Evolutionary conservation across 305 asterid genomes (phyloP).

Genomic region (Coffea humblotiana): DNA sequence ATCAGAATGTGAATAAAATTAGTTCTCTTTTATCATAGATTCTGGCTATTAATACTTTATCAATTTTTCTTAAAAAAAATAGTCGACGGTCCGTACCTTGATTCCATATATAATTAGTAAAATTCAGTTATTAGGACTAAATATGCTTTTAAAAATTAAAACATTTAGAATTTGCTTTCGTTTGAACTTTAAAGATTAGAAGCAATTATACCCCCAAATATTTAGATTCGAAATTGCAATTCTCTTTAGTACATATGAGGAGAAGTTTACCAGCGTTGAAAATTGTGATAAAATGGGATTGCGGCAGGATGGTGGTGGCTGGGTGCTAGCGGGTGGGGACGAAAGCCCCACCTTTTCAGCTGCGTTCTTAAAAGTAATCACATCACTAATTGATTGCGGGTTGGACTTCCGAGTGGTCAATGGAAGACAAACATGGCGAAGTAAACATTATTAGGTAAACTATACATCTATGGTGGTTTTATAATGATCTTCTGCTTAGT

Average conservation of each 20-base stretch:
- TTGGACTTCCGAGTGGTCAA: background rate
- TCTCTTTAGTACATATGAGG: background rate
- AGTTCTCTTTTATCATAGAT: too few species aligned
- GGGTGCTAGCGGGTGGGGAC: too few species aligned
- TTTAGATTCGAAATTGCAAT: background rate
- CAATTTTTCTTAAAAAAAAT: too few species aligned
- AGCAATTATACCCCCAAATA: too few species aligned
- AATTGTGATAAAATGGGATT: background rate
- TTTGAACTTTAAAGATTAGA: too few species aligned
- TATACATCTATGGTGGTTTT: background rate
- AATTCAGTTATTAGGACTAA: too few species aligned
- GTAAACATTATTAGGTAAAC: constrained; percentile 15
- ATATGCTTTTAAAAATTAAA: too few species aligned
- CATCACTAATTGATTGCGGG: background rate
- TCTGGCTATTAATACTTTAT: too few species aligned
- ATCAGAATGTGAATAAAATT: too few species aligned
- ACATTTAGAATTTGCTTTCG: too few species aligned
- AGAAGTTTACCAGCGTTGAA: background rate
- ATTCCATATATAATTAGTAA: too few species aligned
- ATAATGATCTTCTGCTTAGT: background rate
- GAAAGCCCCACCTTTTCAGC: background rate
- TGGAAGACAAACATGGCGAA: background rate
- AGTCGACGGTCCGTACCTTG: too few species aligned
- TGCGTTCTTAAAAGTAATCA: background rate
- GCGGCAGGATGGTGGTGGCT: background rate